Base-by-base conservation (phyloP, 1,139 yeast species). In the Scheffersomyces titani region DNA sequence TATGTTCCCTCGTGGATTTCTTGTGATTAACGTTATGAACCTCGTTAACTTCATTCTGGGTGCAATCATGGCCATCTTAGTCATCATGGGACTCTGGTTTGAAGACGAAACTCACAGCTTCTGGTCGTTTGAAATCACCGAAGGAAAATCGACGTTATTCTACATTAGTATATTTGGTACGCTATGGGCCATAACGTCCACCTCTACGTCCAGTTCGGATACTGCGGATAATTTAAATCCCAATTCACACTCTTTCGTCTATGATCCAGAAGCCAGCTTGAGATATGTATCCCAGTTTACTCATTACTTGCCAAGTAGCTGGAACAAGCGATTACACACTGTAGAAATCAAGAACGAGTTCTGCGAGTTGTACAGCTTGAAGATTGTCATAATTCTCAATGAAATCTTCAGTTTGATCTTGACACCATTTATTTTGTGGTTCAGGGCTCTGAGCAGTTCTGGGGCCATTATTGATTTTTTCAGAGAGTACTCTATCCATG, bases 351-450 rank as follows among this genome's bases (percentile, higher is more conserved):
- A 92, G 70, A 80, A 79, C 61, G 97, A 94, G 68, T 94, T 93
- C 68, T 88, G 96, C 66, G 81, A 83, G 54, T 76, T 91, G 49
- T 94, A 89, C 76, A 88, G 91, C 63, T 75, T 93, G 65, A 87
- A 90, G 66, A 76, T 94, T 13, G 73, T 89, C 51, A 78, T 92
- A n/a, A 82, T 94, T 19, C 58, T 90, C 5, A 84, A 90, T 66
- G 99, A 94, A 68, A 76, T 96, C 40, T 80, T 91, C 51, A 90
- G 97, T 69, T 81, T 94, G 62, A 74, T 94, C 0, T 73, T 93
- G 61, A 89, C 97, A 0, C 99, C 99, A 1, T 90, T 92, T 61
- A 84, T 96, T 18, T 76, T 94, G 20, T 92, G 97, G 91, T 87
- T 89, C 68, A 86, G 92, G 40, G 76, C 94, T 36, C 92, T 97